Conservation (phyloP, 208 protist genomes). For the Crithidia acanthocephali region DNA sequence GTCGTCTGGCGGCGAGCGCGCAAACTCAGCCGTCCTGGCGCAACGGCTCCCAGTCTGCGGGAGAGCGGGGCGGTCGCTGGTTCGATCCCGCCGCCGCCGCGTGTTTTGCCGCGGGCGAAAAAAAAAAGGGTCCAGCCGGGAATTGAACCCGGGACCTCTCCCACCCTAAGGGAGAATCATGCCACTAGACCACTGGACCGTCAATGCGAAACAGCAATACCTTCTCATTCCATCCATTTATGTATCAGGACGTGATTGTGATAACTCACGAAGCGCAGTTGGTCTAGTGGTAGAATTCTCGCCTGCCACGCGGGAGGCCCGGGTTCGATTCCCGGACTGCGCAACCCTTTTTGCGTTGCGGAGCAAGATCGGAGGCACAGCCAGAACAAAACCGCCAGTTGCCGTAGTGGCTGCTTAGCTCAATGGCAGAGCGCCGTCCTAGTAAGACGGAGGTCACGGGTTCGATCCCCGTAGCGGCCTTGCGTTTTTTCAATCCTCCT, state of each 20-base stretch:
- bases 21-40: too few species aligned
- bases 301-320: slow-evolving; percentile 92
- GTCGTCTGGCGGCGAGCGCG: too few species aligned
- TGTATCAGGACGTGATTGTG: too few species aligned
- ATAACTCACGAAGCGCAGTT: slow-evolving; percentile 63
- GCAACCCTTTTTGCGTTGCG: slow-evolving; percentile 55
- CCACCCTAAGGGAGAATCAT: slow-evolving; percentile 94
- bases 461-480: slow-evolving; percentile 93
- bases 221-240: too few species aligned
- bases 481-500: slow-evolving; percentile 38
- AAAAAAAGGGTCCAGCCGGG: slow-evolving; percentile 81
- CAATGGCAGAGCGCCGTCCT: slow-evolving; percentile 93
- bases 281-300: slow-evolving; percentile 95
- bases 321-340: slow-evolving; percentile 95
- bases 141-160: slow-evolving; percentile 92
- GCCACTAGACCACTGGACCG: slow-evolving; percentile 93
- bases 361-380: not conserved
- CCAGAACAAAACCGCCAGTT: not conserved
- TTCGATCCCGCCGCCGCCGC: too few species aligned
- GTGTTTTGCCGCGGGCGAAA: slow-evolving; percentile 24
- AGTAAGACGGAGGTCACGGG: slow-evolving; percentile 93
- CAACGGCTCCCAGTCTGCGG: too few species aligned
- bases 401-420: slow-evolving; percentile 81
- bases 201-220: not conserved
- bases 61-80: too few species aligned